These are phyloP conservation scores for Penicillium turbatum DNA, from an alignment of 495 filamentous ascomycete genomes.

Conservation along the genomic window DNA sequence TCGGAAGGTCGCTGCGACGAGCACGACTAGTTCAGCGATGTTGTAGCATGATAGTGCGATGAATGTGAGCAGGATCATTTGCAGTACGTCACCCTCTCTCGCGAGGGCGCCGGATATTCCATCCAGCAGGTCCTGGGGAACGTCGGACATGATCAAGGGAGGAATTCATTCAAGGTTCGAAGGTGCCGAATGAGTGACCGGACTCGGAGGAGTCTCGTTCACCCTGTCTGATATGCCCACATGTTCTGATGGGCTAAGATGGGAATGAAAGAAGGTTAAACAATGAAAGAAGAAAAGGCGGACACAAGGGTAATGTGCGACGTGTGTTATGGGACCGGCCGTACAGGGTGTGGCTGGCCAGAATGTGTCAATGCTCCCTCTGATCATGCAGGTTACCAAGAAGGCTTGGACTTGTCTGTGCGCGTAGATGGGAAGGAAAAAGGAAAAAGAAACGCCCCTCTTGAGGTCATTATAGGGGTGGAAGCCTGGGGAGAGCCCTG, in stretches of 20 bases:
- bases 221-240: constrained; percentile 23
- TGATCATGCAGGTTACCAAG: background rate
- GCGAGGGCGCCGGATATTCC: constrained; percentile 38
- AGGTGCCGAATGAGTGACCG: background rate
- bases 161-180: background rate
- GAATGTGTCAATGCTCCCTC: background rate
- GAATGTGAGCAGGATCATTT: constrained; percentile 41
- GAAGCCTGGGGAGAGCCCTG: background rate
- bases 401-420: background rate
- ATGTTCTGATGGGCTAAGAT: constrained; percentile 8
- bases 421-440: background rate
- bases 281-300: background rate
- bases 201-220: constrained; percentile 5
- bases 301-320: background rate
- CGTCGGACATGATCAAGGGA: constrained; percentile 13
- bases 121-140: constrained; percentile 26
- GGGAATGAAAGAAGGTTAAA: background rate
- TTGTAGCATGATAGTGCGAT: constrained; percentile 50
- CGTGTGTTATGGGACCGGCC: constrained; percentile 6
- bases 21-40: constrained; percentile 44
- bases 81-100: constrained; percentile 20
- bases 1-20: constrained; percentile 49
- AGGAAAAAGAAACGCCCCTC: background rate
- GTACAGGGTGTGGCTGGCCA: background rate
- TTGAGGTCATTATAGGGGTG: background rate